Evolutionary conservation across 345 rosid genomes (phyloP).

Genomic region (Populus pruinosa): DNA sequence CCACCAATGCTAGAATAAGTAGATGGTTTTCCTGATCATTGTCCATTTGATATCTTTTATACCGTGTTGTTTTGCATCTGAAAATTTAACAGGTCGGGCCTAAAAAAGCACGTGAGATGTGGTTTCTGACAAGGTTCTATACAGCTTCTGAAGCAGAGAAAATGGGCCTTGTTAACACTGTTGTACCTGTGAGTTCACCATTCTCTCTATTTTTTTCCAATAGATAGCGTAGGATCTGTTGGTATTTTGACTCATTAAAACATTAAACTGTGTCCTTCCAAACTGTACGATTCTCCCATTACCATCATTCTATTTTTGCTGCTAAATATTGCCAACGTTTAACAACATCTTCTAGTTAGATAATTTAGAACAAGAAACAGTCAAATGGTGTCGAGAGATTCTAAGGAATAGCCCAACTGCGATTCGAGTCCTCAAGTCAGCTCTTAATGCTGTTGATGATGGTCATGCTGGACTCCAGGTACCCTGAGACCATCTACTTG

Average conservation of each 20-base stretch:
- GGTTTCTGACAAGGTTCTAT: conserved; percentile 88
- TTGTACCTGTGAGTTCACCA: conserved; percentile 66
- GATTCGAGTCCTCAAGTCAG: conserved; percentile 77
- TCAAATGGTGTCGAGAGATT: conserved; percentile 88
- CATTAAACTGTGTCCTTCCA: not conserved
- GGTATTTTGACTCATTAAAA: not conserved
- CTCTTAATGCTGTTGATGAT: conserved; percentile 90
- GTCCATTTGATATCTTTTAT: not conserved
- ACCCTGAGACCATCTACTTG: not conserved
- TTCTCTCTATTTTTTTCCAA: not conserved
- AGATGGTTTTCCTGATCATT: not conserved
- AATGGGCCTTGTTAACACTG: conserved; percentile 90
- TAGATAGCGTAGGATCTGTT: not conserved
- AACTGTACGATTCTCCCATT: not conserved
- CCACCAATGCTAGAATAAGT: not conserved
- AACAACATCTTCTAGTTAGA: conserved; percentile 45
- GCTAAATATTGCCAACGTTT: not conserved
- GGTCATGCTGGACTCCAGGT: conserved; percentile 97
- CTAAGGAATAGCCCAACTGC: conserved; percentile 92
- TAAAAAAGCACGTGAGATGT: conserved; percentile 91
- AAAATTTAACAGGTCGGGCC: conserved; percentile 64
- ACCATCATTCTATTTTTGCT: not conserved
- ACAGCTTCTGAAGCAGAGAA: conserved; percentile 82
- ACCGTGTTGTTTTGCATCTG: not conserved
- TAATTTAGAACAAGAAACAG: conserved; percentile 76